phyloP scores from a whole-genome alignment of 192 early-diverging fungal species.

The Allomyces macrogynus region DNA sequence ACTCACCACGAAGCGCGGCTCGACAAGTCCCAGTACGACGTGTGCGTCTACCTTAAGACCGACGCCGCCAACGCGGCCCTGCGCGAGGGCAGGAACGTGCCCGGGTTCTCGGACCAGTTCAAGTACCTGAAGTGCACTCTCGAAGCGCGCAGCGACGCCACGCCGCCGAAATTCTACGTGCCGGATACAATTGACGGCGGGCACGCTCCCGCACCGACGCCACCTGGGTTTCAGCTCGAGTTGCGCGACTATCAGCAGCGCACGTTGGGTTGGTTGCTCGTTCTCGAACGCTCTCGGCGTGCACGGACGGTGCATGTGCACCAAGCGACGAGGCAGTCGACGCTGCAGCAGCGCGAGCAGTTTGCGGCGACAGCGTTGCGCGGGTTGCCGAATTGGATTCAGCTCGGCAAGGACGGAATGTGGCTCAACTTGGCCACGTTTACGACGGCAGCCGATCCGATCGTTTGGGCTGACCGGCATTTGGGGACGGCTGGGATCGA shows the following conservation, averaged over 20 bases:
- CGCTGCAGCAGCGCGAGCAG: too few relatives aligned
- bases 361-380: too few relatives aligned
- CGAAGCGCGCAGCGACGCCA: too few relatives aligned
- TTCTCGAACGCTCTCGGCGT: not conserved
- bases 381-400: not conserved
- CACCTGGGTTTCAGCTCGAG: not conserved
- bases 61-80: not conserved
- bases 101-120: not conserved
- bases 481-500: not conserved
- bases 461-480: not conserved
- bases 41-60: not conserved
- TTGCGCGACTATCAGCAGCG: not conserved
- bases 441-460: not conserved
- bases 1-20: too few relatives aligned
- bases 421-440: not conserved
- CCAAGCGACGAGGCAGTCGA: not conserved
- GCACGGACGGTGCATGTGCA: not conserved
- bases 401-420: not conserved
- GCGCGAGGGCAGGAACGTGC: not conserved
- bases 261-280: not conserved
- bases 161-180: too few relatives aligned
- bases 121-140: not conserved
- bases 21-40: not conserved
- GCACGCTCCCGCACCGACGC: not conserved
- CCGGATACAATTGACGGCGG: too few relatives aligned